Conservation (phyloP, 2,329 filamentous ascomycete species). For the Meredithiella fracta region DNA sequence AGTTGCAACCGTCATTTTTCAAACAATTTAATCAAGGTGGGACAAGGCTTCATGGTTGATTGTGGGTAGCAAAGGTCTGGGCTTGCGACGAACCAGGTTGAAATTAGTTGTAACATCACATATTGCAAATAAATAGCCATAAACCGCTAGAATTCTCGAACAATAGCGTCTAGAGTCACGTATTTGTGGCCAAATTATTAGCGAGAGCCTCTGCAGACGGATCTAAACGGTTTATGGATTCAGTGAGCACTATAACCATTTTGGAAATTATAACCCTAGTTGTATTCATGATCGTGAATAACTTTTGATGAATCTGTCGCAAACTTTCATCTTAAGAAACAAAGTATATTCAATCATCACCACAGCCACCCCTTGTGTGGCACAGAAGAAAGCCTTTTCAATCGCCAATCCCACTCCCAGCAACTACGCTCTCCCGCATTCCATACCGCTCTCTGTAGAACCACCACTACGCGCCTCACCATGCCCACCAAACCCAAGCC, state of each 20-base stretch:
- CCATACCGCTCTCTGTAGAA: too few relatives aligned
- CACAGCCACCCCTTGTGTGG: too few relatives aligned
- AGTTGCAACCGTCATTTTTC: background rate
- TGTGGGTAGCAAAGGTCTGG: background rate
- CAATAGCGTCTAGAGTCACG: background rate
- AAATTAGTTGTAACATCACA: background rate
- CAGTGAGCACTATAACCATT: background rate
- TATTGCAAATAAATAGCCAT: conserved; percentile 1
- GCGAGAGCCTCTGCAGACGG: background rate
- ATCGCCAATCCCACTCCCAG: too few relatives aligned
- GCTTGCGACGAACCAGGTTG: background rate
- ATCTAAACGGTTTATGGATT: background rate
- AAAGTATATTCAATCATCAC: too few relatives aligned
- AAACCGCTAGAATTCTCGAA: background rate
- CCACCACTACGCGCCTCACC: too few relatives aligned
- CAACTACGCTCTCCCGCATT: too few relatives aligned
- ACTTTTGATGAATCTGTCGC: too few relatives aligned
- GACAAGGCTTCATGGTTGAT: background rate
- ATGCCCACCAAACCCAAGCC: background rate
- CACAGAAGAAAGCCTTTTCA: too few relatives aligned
- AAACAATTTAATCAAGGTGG: background rate
- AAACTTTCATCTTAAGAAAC: too few relatives aligned
- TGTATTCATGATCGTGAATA: background rate
- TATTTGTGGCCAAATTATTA: background rate
- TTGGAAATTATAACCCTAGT: background rate